These are phyloP conservation scores for Rutstroemia sp. DNA, from an alignment of 2,329 filamentous ascomycete genomes.

Conservation along the genomic window DNA sequence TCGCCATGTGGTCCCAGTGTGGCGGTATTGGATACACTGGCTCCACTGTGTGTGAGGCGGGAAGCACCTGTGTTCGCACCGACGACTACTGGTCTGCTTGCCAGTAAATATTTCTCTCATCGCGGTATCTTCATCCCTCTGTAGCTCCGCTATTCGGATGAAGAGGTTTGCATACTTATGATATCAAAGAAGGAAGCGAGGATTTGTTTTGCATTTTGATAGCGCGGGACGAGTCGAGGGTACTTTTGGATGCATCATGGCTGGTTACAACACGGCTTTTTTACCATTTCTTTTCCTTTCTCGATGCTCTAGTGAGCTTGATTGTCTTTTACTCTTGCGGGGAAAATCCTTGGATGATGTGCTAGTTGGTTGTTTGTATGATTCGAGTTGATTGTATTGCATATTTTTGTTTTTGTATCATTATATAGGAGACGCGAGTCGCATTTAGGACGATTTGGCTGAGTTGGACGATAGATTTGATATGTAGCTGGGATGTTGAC, in stretches of 20 bases:
- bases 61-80: constrained; percentile 13
- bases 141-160: no score
- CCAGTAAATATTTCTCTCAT: neutral
- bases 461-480: neutral
- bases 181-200: neutral
- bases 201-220: neutral
- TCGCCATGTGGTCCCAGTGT: constrained; percentile 17
- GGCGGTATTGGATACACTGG: constrained; percentile 19
- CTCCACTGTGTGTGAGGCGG: constrained; percentile 11
- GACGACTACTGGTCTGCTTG: constrained; percentile 13
- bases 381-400: neutral
- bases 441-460: neutral
- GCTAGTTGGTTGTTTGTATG: neutral
- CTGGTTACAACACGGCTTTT: no score
- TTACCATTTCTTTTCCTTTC: no score
- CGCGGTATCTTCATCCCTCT: neutral
- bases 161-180: neutral
- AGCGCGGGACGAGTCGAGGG: no score
- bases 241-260: no score
- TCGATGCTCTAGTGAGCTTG: no score
- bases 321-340: neutral
- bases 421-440: neutral
- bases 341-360: neutral
- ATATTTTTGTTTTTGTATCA: neutral
- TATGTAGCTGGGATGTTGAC: neutral